Base-by-base conservation (phyloP, 352 stramenopile species). In the Thraustochytrium sp. region DNA sequence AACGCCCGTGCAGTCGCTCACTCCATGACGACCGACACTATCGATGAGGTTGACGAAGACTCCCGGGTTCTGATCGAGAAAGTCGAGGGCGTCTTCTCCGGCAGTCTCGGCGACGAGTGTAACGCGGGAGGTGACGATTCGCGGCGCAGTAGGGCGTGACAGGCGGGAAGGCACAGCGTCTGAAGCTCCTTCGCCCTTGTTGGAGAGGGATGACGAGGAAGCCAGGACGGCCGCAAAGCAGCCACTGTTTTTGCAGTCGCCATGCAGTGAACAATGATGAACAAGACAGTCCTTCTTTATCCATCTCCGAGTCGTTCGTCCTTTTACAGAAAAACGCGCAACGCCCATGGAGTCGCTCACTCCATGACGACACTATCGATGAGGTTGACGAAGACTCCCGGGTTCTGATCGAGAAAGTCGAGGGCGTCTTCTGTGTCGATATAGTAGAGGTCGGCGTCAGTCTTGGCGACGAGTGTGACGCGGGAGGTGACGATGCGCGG, bases 1-100 rank as follows among this genome's bases (percentile, higher is more conserved):
- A n/a, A 55, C n/a, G n/a, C 48, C 16, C 48, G n/a, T 63, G 8
- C 5, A 23, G 8, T 23, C 8, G 38, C 8, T 26, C 51, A 80
- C 40, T 80, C 68, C 42, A 80, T 4, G n/a, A 80, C 68, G 29
- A n/a, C n/a, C n/a, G n/a, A 80, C 23, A 16, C 11, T 40, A 11
- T 80, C 68, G n/a, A 80, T 80, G 46, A 80, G 51, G 23, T 80
- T 44, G 37, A 80, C 75, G 36, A 80, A 44, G 26, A 80, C 68
- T 11, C 68, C 68, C 8, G 68, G 68, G 48, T 80, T 80, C 4
- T 61, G 51, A 26, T 80, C 68, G 3, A 80, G 68, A 37, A 80
- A 80, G 3, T 80, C 68, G 34, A 80, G 40, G 29, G n/a, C 21
- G 40, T 80, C 68, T 0, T 80, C 68, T 4, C 13, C 68, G 29